Percentiles rank a stretch among this genome's conserved stretches.
Conservation (phyloP, 2,329 filamentous ascomycete species). For the Alternaria sp. region DNA sequence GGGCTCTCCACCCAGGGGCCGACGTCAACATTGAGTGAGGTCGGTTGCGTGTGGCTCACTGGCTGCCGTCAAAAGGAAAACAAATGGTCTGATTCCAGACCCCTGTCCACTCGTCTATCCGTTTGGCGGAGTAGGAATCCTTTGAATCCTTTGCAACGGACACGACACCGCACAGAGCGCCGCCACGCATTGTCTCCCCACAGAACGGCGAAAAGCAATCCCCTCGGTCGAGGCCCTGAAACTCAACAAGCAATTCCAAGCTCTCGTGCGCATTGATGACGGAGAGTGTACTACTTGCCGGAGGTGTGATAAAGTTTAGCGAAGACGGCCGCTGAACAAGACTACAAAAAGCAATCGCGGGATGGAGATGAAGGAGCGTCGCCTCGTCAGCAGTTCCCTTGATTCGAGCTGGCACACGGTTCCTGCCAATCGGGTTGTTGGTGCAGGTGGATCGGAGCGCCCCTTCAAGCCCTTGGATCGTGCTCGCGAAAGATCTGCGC, state of each 20-base stretch:
- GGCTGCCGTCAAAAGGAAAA: constrained; percentile 16
- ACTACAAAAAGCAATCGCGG: constrained; percentile 14
- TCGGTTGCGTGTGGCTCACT: constrained; percentile 12
- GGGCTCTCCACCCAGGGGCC: constrained; percentile 1
- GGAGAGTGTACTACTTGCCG: neutral
- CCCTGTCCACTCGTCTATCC: constrained; percentile 8
- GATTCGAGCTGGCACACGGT: constrained; percentile 1
- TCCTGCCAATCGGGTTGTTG: constrained; percentile 14
- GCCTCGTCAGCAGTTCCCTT: constrained; percentile 1
- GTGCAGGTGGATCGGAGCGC: constrained; percentile 12
- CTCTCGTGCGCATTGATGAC: neutral
- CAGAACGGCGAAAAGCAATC: constrained; percentile 9
- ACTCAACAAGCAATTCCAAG: constrained; percentile 6
- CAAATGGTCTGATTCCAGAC: constrained; percentile 13
- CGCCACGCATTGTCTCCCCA: neutral
- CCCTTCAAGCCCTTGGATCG: constrained; percentile 14
- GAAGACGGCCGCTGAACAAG: constrained; percentile 16
- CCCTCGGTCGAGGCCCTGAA: neutral
- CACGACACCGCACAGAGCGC: neutral
- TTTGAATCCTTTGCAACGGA: constrained; percentile 10
- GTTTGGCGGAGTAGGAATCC: constrained; percentile 6
- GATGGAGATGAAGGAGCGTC: constrained; percentile 8
- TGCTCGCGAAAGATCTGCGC: constrained; percentile 18
- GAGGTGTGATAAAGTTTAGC: constrained; percentile 16
- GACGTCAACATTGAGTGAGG: constrained; percentile 12